Evolutionary conservation across 2,329 filamentous ascomycete species (phyloP).

Genomic region (Leptographium lundbergii): DNA sequence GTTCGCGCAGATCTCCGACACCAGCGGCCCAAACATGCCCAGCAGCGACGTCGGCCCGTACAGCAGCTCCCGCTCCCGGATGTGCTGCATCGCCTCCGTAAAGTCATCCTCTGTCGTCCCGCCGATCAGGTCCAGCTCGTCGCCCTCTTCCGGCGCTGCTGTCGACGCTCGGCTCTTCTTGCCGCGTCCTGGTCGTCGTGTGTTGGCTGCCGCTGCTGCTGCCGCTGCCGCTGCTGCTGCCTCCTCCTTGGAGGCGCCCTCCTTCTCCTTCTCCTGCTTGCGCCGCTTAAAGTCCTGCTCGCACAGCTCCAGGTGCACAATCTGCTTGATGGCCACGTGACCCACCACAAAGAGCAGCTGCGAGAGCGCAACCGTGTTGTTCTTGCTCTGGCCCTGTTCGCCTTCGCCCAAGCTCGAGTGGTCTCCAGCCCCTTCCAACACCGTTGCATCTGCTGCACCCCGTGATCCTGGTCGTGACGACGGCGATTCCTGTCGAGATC

Average conservation of each 20-base stretch:
- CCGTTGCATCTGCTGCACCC: slow-evolving; percentile 21
- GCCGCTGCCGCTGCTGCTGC: slow-evolving; percentile 8
- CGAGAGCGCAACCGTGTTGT: slow-evolving; percentile 51
- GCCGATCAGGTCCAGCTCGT: slow-evolving; percentile 91
- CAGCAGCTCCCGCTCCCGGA: slow-evolving; percentile 71
- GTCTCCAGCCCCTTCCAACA: not conserved
- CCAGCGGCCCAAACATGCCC: slow-evolving; percentile 81
- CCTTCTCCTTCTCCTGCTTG: slow-evolving; percentile 81
- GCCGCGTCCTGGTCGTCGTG: slow-evolving; percentile 18
- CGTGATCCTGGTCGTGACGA: slow-evolving; percentile 36
- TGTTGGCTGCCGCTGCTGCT: slow-evolving; percentile 16
- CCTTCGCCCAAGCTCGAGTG: not conserved
- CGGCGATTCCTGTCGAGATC: slow-evolving; percentile 23
- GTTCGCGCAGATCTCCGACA: slow-evolving; percentile 86
- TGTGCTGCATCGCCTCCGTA: slow-evolving; percentile 72
- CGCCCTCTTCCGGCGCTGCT: slow-evolving; percentile 39
- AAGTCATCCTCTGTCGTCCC: slow-evolving; percentile 94
- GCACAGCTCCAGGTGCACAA: slow-evolving; percentile 94
- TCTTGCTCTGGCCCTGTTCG: not conserved
- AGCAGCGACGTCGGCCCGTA: slow-evolving; percentile 76
- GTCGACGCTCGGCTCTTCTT: slow-evolving; percentile 19
- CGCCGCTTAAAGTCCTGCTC: slow-evolving; percentile 95
- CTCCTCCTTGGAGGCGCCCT: slow-evolving; percentile 6
- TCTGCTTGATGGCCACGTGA: slow-evolving; percentile 96
- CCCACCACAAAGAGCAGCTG: slow-evolving; percentile 92